A percentile compares a stretch with the other conserved stretches of the same genome.
Conservation (phyloP, 78 protist species). For the Dictyostelium purpureum region DNA sequence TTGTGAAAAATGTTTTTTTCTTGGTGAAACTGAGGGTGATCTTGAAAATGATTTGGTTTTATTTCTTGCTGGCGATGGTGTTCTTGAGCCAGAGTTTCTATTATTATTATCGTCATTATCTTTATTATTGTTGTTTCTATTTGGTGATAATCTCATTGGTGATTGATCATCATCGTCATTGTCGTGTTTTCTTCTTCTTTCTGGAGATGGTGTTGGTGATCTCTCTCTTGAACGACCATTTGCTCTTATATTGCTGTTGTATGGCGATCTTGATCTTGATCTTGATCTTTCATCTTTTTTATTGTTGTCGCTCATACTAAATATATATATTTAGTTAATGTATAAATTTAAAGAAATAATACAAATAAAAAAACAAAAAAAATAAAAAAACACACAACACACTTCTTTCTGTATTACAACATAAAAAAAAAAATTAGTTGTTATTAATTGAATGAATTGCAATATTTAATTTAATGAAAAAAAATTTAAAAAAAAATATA, state of each 20-base stretch:
- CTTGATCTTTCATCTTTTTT: constrained; percentile 5
- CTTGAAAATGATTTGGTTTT: not conserved
- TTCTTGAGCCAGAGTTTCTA: not conserved
- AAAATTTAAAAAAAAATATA: no score
- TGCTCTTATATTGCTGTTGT: constrained; percentile 8
- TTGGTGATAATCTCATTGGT: not conserved
- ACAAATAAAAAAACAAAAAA: no score
- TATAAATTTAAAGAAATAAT: no score
- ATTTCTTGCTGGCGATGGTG: constrained; percentile 3
- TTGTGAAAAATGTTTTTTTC: not conserved
- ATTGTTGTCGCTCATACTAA: no score
- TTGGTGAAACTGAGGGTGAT: not conserved
- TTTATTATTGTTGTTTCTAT: not conserved
- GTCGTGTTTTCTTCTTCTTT: not conserved
- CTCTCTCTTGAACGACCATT: not conserved
- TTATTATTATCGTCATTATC: not conserved
- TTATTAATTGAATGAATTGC: no score
- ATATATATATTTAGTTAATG: no score
- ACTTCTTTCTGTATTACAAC: no score
- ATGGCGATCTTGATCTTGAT: constrained; percentile 25
- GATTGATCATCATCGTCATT: not conserved
- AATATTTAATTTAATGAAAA: no score
- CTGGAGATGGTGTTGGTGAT: not conserved
- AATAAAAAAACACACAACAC: no score
- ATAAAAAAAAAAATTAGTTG: no score